Evolutionary conservation across 306 rosid genomes (phyloP), one percentile per base, ranked within the genome.

Genomic region (Abrus pulchellus): DNA sequence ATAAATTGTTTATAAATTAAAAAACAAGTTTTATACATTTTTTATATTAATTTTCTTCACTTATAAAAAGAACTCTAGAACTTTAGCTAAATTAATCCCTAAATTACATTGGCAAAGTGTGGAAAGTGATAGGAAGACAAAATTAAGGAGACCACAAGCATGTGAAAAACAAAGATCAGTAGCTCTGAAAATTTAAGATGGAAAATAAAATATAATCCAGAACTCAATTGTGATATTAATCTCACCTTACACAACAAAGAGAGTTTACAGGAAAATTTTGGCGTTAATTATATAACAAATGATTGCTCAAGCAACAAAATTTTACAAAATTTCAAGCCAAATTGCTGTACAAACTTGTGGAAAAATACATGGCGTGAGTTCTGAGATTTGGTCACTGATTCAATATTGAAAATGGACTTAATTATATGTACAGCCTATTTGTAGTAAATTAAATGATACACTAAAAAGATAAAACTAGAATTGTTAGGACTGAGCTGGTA

Each of bases 381-480:
- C 6, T 54, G 78, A 68, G 72, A 73, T 61, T 50, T 73, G 70
- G 62, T 45, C 77, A 68, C 41, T 54, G 56, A 75, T 78, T 60
- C 48, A 32, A 74, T 74, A 52, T 83, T 66, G 47, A 82, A 60
- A 78, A 67, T 34, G 52, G 64, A 73, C 41, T 48, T 53, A 85
- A 77, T 64, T 81, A 49, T 59, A 82, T 66, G 75, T 83, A 76
- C 84, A 83, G 68, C 89, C 82, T 82, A 69, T 55, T 80, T 70
- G 62, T 79, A 43, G 49, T 75, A 6, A 32, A 79, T 59, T 50
- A 60, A 82, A 85, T 72, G 83, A 76, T 83, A 75, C 83, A 75
- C 77, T 41, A 48, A 41, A 74, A 77, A 52, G 20, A 20, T 20
- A 20, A 9, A 80, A 50, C 72, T 36, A 83, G 56, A 67, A 77